These are phyloP conservation scores for Colletotrichum sp. DNA, from an alignment of 2,329 filamentous ascomycete genomes.

Conservation along the genomic window DNA sequence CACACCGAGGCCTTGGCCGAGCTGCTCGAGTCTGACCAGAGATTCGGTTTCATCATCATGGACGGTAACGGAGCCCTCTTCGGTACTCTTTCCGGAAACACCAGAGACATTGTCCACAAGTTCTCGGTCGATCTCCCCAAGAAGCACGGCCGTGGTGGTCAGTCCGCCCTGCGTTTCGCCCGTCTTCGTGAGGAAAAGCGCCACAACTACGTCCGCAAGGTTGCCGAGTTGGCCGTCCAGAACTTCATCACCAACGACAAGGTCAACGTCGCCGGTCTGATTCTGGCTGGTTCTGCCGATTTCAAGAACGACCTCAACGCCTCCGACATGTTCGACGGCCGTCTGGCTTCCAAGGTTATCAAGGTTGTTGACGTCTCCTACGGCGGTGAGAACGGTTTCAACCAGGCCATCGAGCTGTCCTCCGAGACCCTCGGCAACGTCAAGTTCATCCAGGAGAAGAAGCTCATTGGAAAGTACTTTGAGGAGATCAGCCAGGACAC, in stretches of 20 bases:
- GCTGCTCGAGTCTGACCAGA: slow-evolving; percentile 97
- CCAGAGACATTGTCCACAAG: slow-evolving; percentile 95
- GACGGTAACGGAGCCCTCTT: slow-evolving; percentile 98
- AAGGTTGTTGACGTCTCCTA: slow-evolving; percentile 99
- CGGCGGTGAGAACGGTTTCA: slow-evolving; percentile 99
- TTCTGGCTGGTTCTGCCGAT: slow-evolving; percentile 95
- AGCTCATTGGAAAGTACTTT: slow-evolving; percentile 98
- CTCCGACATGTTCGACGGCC: slow-evolving; percentile 95
- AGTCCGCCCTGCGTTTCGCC: slow-evolving; percentile 98
- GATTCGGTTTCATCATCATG: slow-evolving; percentile 99
- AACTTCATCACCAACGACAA: slow-evolving; percentile 99
- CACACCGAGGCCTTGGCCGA: slow-evolving; percentile 97
- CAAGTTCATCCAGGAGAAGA: slow-evolving; percentile 99
- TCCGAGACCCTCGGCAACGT: slow-evolving; percentile 97
- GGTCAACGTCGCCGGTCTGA: slow-evolving; percentile 94
- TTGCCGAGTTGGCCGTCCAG: slow-evolving; percentile 95
- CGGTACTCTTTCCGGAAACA: slow-evolving; percentile 96
- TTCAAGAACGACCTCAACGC: slow-evolving; percentile 99
- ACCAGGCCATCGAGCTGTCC: slow-evolving; percentile 96
- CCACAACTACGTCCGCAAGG: slow-evolving; percentile 99
- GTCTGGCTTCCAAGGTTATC: slow-evolving; percentile 93
- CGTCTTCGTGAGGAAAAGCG: slow-evolving; percentile 99
- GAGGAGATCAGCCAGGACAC: slow-evolving; percentile 99
- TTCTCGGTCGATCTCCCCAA: slow-evolving; percentile 98
- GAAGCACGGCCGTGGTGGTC: slow-evolving; percentile 99